Conservation (phyloP, 495 filamentous ascomycete genomes). For the Neurospora sp. region DNA sequence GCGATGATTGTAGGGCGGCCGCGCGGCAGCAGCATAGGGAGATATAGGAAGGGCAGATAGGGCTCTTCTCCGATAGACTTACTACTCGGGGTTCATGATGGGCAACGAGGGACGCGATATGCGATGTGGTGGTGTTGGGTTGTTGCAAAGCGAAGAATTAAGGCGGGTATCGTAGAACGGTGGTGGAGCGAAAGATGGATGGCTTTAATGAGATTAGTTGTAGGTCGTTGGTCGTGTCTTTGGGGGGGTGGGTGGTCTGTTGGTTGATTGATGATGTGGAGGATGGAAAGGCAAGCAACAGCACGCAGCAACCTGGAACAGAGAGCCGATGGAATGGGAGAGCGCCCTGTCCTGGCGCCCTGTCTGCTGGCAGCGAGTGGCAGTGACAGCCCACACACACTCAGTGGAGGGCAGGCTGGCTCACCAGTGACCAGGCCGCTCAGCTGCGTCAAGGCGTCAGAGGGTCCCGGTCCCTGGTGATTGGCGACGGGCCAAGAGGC, state of each 20-base stretch:
- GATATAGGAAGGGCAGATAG: background rate
- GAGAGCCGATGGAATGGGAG: conserved; percentile 11
- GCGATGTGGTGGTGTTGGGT: background rate
- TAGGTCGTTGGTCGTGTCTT: background rate
- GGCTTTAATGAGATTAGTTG: background rate
- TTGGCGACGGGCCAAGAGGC: conserved; percentile 1
- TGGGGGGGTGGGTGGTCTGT: background rate
- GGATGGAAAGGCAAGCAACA: conserved; percentile 8
- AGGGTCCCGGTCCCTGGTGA: conserved; percentile 11
- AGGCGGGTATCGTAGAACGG: background rate
- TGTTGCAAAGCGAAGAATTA: conserved; percentile 9
- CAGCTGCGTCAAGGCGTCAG: conserved; percentile 25
- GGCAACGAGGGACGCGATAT: conserved; percentile 8
- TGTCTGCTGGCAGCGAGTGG: background rate
- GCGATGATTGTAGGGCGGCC: background rate
- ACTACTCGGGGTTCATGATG: conserved; percentile 96
- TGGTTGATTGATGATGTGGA: conserved; percentile 18
- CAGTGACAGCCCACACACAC: background rate
- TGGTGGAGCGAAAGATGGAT: conserved; percentile 4
- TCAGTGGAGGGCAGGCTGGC: background rate
- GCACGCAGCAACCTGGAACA: background rate
- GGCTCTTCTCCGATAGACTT: conserved; percentile 31
- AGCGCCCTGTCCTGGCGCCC: background rate
- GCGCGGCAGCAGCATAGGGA: background rate
- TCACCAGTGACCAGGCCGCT: background rate